phyloP scores from a whole-genome alignment of 768 basidiomycete genomes.

The Russula vinacea region DNA sequence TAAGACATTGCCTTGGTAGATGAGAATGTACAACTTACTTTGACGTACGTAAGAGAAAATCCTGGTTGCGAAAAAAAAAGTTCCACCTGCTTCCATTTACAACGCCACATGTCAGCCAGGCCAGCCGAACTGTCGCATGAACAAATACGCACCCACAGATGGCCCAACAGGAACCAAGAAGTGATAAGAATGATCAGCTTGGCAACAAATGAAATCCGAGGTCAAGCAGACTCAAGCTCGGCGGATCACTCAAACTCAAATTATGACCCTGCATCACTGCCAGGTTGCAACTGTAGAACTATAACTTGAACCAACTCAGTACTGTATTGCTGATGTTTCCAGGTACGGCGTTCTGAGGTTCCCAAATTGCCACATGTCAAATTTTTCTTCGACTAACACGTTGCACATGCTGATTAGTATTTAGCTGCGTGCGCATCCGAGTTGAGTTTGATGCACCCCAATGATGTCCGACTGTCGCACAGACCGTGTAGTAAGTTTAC shows the following conservation, averaged over 20 bases:
- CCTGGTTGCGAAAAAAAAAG: neutral
- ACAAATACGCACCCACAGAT: neutral
- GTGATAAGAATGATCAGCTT: neutral
- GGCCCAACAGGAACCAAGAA: neutral
- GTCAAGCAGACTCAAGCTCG: neutral
- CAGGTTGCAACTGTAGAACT: no score
- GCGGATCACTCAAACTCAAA: no score
- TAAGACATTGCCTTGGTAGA: neutral
- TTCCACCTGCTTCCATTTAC: neutral
- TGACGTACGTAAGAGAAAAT: neutral
- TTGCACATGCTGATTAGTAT: neutral
- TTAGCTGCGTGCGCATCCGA: neutral
- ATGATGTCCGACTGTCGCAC: neutral
- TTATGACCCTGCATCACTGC: neutral
- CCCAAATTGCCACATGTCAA: neutral
- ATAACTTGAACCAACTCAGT: neutral
- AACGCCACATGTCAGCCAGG: neutral
- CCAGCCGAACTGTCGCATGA: neutral
- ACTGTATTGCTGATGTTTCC: neutral
- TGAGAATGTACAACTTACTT: neutral
- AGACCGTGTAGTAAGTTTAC: neutral
- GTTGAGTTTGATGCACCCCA: neutral
- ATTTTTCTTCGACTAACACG: neutral
- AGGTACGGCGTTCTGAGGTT: neutral
- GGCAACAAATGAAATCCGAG: slow-evolving; percentile 10